Evolutionary conservation across 176 grass and related monocot species (phyloP).

Genomic region (Leersia perrieri): DNA sequence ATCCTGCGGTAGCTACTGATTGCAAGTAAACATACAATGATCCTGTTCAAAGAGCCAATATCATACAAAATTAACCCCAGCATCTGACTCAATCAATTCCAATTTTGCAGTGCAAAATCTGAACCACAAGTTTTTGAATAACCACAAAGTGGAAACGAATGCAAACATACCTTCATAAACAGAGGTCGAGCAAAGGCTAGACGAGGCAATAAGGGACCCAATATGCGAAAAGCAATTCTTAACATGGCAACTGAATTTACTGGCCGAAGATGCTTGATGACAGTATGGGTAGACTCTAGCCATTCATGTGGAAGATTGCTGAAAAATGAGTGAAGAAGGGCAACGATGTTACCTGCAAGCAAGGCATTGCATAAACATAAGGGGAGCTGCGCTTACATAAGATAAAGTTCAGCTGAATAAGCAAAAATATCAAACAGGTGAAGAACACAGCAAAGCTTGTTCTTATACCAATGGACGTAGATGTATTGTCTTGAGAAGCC

Average conservation of each 20-base stretch:
- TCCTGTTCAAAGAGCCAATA: not conserved
- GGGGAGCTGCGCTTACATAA: not conserved
- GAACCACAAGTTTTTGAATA: not conserved
- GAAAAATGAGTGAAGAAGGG: constrained; percentile 91
- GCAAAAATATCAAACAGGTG: not conserved
- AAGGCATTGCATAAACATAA: constrained; percentile 7
- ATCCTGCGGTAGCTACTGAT: constrained; percentile 4
- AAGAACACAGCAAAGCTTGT: not conserved
- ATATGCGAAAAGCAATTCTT: constrained; percentile 95
- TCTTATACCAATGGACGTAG: constrained; percentile 75
- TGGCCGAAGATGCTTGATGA: constrained; percentile 92
- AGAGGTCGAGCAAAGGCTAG: constrained; percentile 88
- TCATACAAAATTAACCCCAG: not conserved
- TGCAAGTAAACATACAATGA: constrained; percentile 12
- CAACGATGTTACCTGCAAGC: constrained; percentile 82
- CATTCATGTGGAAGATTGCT: constrained; percentile 99
- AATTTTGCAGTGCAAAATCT: not conserved
- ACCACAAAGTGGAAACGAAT: not conserved
- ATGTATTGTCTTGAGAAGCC: constrained; percentile 97
- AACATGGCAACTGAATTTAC: constrained; percentile 97
- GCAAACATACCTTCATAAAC: constrained; percentile 89
- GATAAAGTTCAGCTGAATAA: constrained; percentile 24
- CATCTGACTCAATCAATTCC: not conserved
- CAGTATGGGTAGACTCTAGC: constrained; percentile 88
- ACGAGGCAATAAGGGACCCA: constrained; percentile 90